A percentile compares a stretch with the other conserved stretches of the same genome.
These are phyloP conservation scores for Zalaria sp. DNA, from an alignment of 2,329 filamentous ascomycete genomes.

Conservation along the genomic window DNA sequence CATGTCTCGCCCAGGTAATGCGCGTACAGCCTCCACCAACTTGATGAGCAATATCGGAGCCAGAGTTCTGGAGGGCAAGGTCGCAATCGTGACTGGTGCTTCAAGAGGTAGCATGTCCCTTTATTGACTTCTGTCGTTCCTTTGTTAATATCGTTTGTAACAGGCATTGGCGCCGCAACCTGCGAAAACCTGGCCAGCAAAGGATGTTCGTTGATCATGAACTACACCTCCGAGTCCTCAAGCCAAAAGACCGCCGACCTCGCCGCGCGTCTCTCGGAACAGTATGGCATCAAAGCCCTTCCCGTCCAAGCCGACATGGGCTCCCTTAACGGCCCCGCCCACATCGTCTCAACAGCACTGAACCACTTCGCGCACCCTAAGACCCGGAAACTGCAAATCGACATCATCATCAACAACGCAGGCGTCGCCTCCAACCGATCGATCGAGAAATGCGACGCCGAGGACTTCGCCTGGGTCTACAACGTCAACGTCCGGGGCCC, in stretches of 20 bases:
- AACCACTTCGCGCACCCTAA: slow-evolving; percentile 43
- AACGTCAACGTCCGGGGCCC: slow-evolving; percentile 72
- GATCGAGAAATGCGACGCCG: slow-evolving; percentile 46
- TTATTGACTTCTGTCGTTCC: background rate
- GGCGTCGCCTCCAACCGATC: slow-evolving; percentile 52
- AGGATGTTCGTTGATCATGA: slow-evolving; percentile 54
- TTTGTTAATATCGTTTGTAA: background rate
- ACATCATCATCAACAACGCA: slow-evolving; percentile 82
- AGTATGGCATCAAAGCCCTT: slow-evolving; percentile 46
- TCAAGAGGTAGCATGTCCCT: slow-evolving; percentile 47
- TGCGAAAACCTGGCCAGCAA: slow-evolving; percentile 60
- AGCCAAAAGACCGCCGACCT: slow-evolving; percentile 36
- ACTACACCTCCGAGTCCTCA: slow-evolving; percentile 55
- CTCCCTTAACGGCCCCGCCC: slow-evolving; percentile 43
- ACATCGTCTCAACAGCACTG: slow-evolving; percentile 44
- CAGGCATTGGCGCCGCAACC: slow-evolving; percentile 55
- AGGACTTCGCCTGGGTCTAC: slow-evolving; percentile 59
- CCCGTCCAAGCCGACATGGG: slow-evolving; percentile 60
- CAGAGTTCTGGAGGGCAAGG: slow-evolving; percentile 48
- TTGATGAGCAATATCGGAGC: slow-evolving; percentile 15
- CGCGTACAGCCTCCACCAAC: slow-evolving; percentile 25
- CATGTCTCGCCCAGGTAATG: slow-evolving; percentile 24
- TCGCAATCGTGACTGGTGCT: slow-evolving; percentile 66
- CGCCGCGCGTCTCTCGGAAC: slow-evolving; percentile 38
- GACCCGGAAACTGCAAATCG: slow-evolving; percentile 49